Base-by-base conservation (phyloP, 768 basidiomycete species). In the Astraeus odoratus region DNA sequence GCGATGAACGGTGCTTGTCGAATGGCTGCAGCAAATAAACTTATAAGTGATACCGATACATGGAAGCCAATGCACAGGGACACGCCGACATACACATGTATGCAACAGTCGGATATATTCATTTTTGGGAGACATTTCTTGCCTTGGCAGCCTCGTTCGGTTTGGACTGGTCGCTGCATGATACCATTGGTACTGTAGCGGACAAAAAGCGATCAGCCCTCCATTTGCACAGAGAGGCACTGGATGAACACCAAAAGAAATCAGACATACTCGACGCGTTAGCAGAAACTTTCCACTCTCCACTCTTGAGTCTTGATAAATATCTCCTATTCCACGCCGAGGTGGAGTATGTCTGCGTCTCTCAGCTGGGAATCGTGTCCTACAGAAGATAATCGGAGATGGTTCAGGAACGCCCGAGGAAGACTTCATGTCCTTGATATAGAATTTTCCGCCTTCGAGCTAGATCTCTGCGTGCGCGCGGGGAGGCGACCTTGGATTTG, bases 321-420 rank as follows among this genome's bases (percentile, higher is more conserved):
- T 92, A 64, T 97, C 94, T 69, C 97, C 93, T 96, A 99, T 61
- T 98, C 94, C 22, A 98, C 92, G 2, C 95, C 94, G 1, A 97
- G 80, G 66, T 97, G 95, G 16, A 98, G 67, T 23, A 97, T 76
- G 67, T 97, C 94, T 1, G 95, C 95, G 49, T 97, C 94, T 66
- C 86, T 90, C 55, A 97, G 72, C 50, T 77, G 78, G 4, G 82
- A 86, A 60, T 95, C 94, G 6, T 78, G 75, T 39, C 85, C 86
- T 9, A 94, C 92, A 1, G 83, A 73, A 27, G 82, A 82, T 15
- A 98, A 74, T 37, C 94, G 68, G 43, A 94, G 80, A 60, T 97
- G 94, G 63, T 99, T 99, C 50, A 98, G 72, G 61, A 98, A 98
- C 1, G 20, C 95, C 95, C 0, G 83, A 86, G 39, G 81, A 85